These are phyloP conservation scores for Fraxinus pennsylvanica DNA, from an alignment of 257 asterid species.

Conservation along the genomic window DNA sequence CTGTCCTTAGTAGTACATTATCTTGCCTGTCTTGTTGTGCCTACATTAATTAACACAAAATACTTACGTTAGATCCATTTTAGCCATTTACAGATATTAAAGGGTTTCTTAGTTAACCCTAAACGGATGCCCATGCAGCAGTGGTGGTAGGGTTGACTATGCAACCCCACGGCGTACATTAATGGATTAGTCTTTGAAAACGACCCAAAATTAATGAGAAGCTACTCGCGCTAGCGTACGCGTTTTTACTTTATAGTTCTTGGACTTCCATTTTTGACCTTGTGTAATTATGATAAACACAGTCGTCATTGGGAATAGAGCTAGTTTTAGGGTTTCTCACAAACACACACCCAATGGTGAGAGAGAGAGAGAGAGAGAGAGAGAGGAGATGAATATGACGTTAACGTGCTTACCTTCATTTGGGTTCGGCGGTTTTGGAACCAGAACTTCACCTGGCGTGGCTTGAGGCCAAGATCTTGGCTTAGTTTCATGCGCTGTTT, in stretches of 20 bases:
- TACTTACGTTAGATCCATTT: neutral
- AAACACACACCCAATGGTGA: neutral
- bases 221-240: constrained; percentile 26
- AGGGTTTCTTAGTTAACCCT: constrained; percentile 27
- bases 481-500: constrained; percentile 81
- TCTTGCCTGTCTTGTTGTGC: constrained; percentile 94
- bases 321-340: constrained; percentile 33
- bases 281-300: constrained; percentile 13
- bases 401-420: constrained; percentile 68
- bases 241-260: constrained; percentile 18
- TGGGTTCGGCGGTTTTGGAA: constrained; percentile 95
- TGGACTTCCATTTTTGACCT: constrained; percentile 36
- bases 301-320: constrained; percentile 31
- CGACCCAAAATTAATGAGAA: constrained; percentile 55
- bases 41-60: constrained; percentile 29
- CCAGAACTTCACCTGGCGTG: constrained; percentile 96
- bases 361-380: neutral
- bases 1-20: constrained; percentile 71
- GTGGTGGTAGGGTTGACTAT: constrained; percentile 67
- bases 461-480: constrained; percentile 93
- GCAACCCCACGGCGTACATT: constrained; percentile 50
- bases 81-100: neutral
- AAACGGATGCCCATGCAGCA: constrained; percentile 35
- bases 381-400: neutral
- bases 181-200: constrained; percentile 58